Conservation (phyloP, 495 filamentous ascomycete species). For the Xylaria venustula region DNA sequence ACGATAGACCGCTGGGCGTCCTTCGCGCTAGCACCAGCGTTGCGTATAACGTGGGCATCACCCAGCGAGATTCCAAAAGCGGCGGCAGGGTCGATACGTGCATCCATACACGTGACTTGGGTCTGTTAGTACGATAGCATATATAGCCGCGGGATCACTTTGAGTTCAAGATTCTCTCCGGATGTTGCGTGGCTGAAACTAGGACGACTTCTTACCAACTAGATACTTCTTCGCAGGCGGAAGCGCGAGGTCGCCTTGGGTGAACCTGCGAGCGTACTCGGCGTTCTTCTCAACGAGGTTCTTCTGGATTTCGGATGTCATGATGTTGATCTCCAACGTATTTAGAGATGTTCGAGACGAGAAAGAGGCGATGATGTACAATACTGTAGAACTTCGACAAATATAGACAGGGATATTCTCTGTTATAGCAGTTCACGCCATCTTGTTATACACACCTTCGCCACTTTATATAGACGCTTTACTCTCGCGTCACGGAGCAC, state of each 20-base stretch:
- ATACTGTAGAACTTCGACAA: not conserved
- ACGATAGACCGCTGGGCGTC: conserved; percentile 74
- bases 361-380: not conserved
- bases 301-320: conserved; percentile 44
- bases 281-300: conserved; percentile 59
- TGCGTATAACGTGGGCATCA: conserved; percentile 81
- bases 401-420: not conserved
- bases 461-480: not conserved
- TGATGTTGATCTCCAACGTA: conserved; percentile 4
- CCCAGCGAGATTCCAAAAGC: conserved; percentile 76
- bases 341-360: not conserved
- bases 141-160: too few relatives aligned
- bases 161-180: too few relatives aligned
- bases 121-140: not conserved
- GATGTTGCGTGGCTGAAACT: too few relatives aligned
- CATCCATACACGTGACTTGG: conserved; percentile 76
- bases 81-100: conserved; percentile 67
- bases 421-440: not conserved
- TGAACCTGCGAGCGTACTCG: conserved; percentile 61
- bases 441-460: not conserved
- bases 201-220: conserved; percentile 41
- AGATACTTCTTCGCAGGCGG: conserved; percentile 71
- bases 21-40: conserved; percentile 63
- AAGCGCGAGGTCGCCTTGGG: conserved; percentile 62
- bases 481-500: not conserved